phyloP scores from a whole-genome alignment of 768 basidiomycete species.

The Gelatoporia subvermispora region DNA sequence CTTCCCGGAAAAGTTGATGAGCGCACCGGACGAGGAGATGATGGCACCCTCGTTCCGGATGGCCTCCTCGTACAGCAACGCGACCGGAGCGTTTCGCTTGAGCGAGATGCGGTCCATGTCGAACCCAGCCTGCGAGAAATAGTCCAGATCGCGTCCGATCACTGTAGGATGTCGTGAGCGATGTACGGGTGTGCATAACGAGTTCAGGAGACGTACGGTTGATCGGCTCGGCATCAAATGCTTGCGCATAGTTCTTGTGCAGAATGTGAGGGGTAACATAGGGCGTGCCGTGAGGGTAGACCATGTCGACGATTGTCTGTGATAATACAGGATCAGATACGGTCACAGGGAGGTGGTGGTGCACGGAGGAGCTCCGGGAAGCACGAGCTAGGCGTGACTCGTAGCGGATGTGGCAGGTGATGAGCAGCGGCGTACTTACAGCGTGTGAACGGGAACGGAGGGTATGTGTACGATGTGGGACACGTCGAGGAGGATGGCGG shows the following conservation, averaged over 20 bases:
- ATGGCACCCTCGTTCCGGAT: constrained; percentile 98
- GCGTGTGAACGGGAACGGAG: no score
- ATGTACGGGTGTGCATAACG: constrained; percentile 1
- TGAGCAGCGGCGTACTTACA: no score
- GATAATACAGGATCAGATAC: neutral
- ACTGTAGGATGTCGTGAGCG: constrained; percentile 40
- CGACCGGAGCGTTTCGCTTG: constrained; percentile 88
- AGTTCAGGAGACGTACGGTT: constrained; percentile 43
- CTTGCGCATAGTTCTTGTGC: constrained; percentile 80
- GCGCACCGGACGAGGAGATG: constrained; percentile 90
- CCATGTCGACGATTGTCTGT: constrained; percentile 43
- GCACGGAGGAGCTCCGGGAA: no score
- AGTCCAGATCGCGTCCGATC: constrained; percentile 89
- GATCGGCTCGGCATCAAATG: constrained; percentile 58
- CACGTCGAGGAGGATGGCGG: no score
- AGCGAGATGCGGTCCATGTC: constrained; percentile 97
- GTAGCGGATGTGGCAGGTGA: no score
- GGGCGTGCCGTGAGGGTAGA: constrained; percentile 67
- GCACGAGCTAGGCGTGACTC: no score
- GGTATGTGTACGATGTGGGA: no score
- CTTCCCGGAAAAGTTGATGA: constrained; percentile 99
- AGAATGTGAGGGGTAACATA: constrained; percentile 88
- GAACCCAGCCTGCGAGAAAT: constrained; percentile 98
- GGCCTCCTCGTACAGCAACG: constrained; percentile 94
- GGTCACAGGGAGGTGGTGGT: no score